These are phyloP conservation scores for Cyberlindnera mycetangii DNA, from an alignment of 805 yeast species.

Conservation along the genomic window DNA sequence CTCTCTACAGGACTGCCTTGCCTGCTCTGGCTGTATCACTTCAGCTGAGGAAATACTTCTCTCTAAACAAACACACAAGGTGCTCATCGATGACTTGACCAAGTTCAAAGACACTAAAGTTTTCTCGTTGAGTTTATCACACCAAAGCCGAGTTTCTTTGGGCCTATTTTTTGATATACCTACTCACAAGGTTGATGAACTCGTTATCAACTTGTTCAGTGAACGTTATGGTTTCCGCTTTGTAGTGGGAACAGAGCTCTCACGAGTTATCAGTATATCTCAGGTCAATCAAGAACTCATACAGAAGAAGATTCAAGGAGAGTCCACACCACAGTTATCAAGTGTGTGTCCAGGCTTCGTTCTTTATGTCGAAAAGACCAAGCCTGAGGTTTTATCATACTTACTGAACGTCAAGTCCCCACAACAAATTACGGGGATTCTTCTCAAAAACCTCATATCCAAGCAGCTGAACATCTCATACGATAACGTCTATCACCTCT, in stretches of 20 bases:
- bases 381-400: constrained; percentile 73
- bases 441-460: constrained; percentile 55
- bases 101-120: constrained; percentile 33
- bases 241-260: constrained; percentile 82
- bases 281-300: constrained; percentile 43
- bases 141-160: constrained; percentile 80
- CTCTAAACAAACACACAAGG: constrained; percentile 85
- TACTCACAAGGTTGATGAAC: constrained; percentile 56
- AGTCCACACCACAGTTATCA: constrained; percentile 38
- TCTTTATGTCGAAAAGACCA: constrained; percentile 92
- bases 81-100: constrained; percentile 59
- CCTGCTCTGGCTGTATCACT: constrained; percentile 96
- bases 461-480: constrained; percentile 30
- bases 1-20: constrained; percentile 87
- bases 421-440: constrained; percentile 85
- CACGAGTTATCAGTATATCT: constrained; percentile 63
- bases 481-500: constrained; percentile 65
- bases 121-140: constrained; percentile 78
- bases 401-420: constrained; percentile 81
- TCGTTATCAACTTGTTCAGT: constrained; percentile 55
- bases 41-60: constrained; percentile 94
- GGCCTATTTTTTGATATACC: constrained; percentile 61
- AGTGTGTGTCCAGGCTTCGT: constrained; percentile 97
- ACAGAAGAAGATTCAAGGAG: constrained; percentile 7
- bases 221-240: constrained; percentile 63